Evolutionary conservation across 352 stramenopile genomes (phyloP).

Genomic region (Pythium aristosporum): DNA sequence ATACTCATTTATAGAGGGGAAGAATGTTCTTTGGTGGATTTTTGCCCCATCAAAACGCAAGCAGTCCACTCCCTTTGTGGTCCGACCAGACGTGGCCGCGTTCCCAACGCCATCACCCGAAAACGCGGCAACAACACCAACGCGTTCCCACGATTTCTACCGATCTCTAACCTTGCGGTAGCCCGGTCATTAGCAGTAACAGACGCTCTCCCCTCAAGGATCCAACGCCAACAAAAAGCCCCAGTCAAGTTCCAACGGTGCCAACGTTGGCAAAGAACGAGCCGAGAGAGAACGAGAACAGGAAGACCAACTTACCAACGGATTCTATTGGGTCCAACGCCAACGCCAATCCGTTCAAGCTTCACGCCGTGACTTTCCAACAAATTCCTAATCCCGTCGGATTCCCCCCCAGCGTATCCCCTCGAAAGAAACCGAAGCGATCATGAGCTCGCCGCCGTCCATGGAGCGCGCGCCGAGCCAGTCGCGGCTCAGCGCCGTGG

Average conservation of each 20-base stretch:
- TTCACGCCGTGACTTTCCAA: neutral
- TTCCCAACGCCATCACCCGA: neutral
- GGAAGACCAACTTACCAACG: too few relatives aligned
- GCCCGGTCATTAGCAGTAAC: too few relatives aligned
- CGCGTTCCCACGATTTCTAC: neutral
- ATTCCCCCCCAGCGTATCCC: neutral
- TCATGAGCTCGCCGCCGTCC: conserved; percentile 8
- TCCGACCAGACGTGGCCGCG: neutral
- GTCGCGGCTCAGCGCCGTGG: conserved; percentile 13
- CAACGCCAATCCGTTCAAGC: neutral
- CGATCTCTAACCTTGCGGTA: too few relatives aligned
- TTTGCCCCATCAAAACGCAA: conserved; percentile 7
- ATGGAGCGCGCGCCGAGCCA: conserved; percentile 10
- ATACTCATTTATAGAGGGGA: conserved; percentile 10
- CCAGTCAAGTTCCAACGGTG: neutral
- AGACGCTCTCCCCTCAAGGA: neutral
- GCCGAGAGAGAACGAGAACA: too few relatives aligned
- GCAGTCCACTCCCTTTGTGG: neutral
- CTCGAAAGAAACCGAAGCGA: neutral
- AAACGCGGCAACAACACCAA: neutral
- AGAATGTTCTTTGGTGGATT: neutral
- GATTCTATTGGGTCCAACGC: neutral
- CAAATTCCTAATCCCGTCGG: neutral
- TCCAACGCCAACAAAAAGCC: neutral
- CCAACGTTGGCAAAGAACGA: too few relatives aligned